phyloP scores from a whole-genome alignment of 106 monocot species.

The Cymbidium sinense region DNA sequence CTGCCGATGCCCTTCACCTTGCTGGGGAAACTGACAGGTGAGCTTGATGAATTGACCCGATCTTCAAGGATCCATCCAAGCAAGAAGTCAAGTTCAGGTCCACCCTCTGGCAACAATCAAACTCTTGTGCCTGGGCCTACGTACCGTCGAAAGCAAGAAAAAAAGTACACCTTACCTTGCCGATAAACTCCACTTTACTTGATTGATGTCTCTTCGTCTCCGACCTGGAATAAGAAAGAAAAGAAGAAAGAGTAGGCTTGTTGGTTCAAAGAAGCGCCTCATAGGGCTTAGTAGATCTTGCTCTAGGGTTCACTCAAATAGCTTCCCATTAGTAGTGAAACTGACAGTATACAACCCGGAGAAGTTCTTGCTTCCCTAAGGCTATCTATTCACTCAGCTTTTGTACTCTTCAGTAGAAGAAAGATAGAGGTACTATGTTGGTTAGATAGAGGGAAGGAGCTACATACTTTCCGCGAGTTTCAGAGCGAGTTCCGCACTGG shows the following conservation, averaged over 20 bases:
- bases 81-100: no score
- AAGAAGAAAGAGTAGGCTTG: no score
- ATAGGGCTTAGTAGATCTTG: no score
- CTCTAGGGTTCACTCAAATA: not conserved
- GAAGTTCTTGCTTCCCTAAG: no score
- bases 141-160: not conserved
- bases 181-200: not conserved
- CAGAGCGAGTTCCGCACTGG: slow-evolving; percentile 1
- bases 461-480: slow-evolving; percentile 5
- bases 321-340: slow-evolving; percentile 1
- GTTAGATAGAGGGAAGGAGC: slow-evolving; percentile 9
- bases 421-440: slow-evolving; percentile 6
- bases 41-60: no score
- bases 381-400: slow-evolving; percentile 6
- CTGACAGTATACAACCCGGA: not conserved
- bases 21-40: not conserved
- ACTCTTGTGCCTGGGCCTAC: slow-evolving; percentile 1
- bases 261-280: no score
- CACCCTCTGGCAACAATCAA: no score
- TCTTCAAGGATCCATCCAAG: no score
- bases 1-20: no score
- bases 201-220: not conserved
- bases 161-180: not conserved
- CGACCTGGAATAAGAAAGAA: not conserved
- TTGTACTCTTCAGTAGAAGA: slow-evolving; percentile 3